Evolutionary conservation across 2,329 filamentous ascomycete species (phyloP).

Genomic region (Penicillium sp.): DNA sequence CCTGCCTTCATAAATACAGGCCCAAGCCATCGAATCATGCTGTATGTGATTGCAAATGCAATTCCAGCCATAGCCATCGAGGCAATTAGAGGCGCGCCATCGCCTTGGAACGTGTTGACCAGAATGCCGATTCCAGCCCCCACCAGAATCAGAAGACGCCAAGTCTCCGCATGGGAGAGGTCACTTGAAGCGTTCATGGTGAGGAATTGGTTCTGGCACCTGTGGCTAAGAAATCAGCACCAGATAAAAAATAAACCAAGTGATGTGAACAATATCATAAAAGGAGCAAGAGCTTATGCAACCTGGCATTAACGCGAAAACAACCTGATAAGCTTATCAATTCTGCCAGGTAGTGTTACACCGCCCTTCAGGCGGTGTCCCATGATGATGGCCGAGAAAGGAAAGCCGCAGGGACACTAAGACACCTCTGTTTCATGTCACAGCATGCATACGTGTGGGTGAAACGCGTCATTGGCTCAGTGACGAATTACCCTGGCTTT

Average conservation of each 20-base stretch:
- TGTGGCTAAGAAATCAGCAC: neutral
- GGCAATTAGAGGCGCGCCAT: constrained; percentile 83
- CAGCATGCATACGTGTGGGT: constrained; percentile 18
- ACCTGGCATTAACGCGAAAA: constrained; percentile 29
- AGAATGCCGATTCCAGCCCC: constrained; percentile 68
- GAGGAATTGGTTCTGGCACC: constrained; percentile 1
- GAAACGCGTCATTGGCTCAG: constrained; percentile 18
- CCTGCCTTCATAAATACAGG: constrained; percentile 82
- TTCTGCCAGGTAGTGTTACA: constrained; percentile 20
- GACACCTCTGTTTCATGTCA: constrained; percentile 22
- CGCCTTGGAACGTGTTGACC: constrained; percentile 69
- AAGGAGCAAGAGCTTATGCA: constrained; percentile 18
- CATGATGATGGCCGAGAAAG: constrained; percentile 19
- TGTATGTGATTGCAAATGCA: constrained; percentile 74
- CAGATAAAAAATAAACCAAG: neutral
- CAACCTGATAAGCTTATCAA: constrained; percentile 16
- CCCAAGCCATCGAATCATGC: constrained; percentile 89
- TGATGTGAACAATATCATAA: constrained; percentile 2
- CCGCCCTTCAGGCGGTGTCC: constrained; percentile 24
- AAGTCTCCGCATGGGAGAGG: constrained; percentile 52
- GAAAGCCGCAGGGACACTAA: constrained; percentile 18
- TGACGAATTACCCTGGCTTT: constrained; percentile 4
- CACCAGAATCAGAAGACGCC: constrained; percentile 58
- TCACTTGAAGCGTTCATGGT: constrained; percentile 33
- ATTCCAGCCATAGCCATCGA: constrained; percentile 81